phyloP scores from a whole-genome alignment of 805 yeast species.

The Starmerella apicola region DNA sequence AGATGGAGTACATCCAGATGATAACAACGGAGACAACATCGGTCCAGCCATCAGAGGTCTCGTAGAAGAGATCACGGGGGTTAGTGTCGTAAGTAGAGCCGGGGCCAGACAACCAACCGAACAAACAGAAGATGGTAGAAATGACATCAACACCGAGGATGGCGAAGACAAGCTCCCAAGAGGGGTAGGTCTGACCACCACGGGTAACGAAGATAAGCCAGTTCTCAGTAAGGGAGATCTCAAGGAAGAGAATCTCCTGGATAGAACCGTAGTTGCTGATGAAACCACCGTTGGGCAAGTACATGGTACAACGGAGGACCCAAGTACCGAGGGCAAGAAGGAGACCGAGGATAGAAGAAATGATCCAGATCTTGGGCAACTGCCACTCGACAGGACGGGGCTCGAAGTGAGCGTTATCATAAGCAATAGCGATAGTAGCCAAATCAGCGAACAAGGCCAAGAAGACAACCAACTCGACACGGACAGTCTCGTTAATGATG shows the following conservation, averaged over 20 bases:
- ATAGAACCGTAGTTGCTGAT: conserved; percentile 90
- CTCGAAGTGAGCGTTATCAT: conserved; percentile 93
- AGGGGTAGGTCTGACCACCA: conserved; percentile 98
- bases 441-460: conserved; percentile 95
- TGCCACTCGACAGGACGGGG: conserved; percentile 93
- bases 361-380: conserved; percentile 95
- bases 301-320: conserved; percentile 90
- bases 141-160: conserved; percentile 80
- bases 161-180: conserved; percentile 94
- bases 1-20: conserved; percentile 88
- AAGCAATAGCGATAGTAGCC: conserved; percentile 94
- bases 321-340: conserved; percentile 86
- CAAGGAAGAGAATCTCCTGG: conserved; percentile 88
- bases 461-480: conserved; percentile 85
- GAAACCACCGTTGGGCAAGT: conserved; percentile 65
- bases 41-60: conserved; percentile 70
- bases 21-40: conserved; percentile 88
- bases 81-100: conserved; percentile 24
- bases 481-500: conserved; percentile 73
- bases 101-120: conserved; percentile 69
- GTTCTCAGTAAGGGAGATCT: conserved; percentile 89
- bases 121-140: conserved; percentile 80
- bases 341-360: conserved; percentile 77
- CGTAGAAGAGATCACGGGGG: conserved; percentile 36
- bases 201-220: conserved; percentile 95